A percentile compares a stretch with the other conserved stretches of the same genome.
Conservation (phyloP, 163 green algal species). For the Scenedesmus sp. region DNA sequence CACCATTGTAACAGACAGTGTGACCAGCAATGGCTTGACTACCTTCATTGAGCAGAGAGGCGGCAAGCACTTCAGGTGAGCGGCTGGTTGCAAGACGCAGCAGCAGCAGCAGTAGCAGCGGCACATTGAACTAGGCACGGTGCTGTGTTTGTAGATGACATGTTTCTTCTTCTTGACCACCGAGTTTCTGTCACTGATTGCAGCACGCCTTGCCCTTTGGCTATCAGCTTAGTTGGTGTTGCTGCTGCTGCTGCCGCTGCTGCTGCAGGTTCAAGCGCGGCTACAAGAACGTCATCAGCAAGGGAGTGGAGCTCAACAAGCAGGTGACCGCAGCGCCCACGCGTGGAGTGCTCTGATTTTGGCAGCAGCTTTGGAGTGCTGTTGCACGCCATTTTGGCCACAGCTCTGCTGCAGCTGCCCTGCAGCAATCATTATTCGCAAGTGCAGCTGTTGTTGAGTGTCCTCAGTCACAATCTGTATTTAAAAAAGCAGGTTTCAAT, state of each 20-base stretch:
- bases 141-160: not conserved
- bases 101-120: not conserved
- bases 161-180: no score
- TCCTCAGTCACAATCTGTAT: no score
- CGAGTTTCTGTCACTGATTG: no score
- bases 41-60: constrained; percentile 87
- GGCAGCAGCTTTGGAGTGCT: no score
- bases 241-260: not conserved
- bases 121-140: not conserved
- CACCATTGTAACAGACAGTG: constrained; percentile 96
- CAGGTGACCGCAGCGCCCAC: not conserved
- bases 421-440: no score
- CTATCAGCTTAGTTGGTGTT: not conserved
- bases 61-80: constrained; percentile 82
- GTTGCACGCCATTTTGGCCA: no score
- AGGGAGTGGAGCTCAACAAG: constrained; percentile 90
- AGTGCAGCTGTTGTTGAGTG: no score
- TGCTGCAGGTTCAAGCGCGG: constrained; percentile 86
- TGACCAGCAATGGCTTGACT: constrained; percentile 92
- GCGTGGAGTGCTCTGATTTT: no score
- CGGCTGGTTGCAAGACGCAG: not conserved
- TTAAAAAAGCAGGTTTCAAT: no score
- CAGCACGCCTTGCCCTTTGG: no score
- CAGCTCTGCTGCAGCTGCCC: no score
- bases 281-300: constrained; percentile 98